phyloP scores from a whole-genome alignment of 2,329 filamentous ascomycete species.

The Chrysosporium queenslandicum region DNA sequence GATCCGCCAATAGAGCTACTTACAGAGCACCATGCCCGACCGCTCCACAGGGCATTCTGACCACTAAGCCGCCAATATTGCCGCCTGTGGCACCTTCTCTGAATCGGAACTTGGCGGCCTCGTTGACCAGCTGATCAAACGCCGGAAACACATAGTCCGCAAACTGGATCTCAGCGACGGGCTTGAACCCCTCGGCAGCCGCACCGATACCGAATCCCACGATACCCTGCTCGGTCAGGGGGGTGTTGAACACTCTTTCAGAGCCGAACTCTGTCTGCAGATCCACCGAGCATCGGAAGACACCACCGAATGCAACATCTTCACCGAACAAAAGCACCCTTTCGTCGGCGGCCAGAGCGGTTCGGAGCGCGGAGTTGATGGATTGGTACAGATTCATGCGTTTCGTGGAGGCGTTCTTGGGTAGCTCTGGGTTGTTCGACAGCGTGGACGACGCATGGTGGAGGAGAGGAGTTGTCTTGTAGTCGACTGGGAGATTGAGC shows the following conservation, averaged over 20 bases:
- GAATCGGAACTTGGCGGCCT: constrained; percentile 80
- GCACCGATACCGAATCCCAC: constrained; percentile 86
- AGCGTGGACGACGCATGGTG: constrained; percentile 67
- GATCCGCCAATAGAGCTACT: constrained; percentile 22
- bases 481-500: constrained; percentile 82
- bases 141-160: constrained; percentile 90
- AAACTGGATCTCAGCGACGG: constrained; percentile 91
- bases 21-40: constrained; percentile 78
- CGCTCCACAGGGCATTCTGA: constrained; percentile 81
- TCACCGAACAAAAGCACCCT: constrained; percentile 88
- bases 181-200: constrained; percentile 82
- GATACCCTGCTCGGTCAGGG: constrained; percentile 86
- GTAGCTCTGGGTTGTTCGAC: constrained; percentile 61
- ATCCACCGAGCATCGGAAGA: constrained; percentile 90
- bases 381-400: constrained; percentile 91
- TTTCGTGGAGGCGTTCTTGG: constrained; percentile 62
- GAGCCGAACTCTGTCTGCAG: constrained; percentile 77
- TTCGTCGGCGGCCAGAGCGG: constrained; percentile 72
- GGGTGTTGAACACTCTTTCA: constrained; percentile 92
- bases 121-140: constrained; percentile 89
- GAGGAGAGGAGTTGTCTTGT: constrained; percentile 68
- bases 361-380: constrained; percentile 79
- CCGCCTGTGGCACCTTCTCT: constrained; percentile 57
- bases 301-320: constrained; percentile 92
- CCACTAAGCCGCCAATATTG: constrained; percentile 66